Evolutionary conservation across 2,329 filamentous ascomycete species (phyloP), one percentile per base, ranked within the genome.

Genomic region (Leptographium lundbergii): DNA sequence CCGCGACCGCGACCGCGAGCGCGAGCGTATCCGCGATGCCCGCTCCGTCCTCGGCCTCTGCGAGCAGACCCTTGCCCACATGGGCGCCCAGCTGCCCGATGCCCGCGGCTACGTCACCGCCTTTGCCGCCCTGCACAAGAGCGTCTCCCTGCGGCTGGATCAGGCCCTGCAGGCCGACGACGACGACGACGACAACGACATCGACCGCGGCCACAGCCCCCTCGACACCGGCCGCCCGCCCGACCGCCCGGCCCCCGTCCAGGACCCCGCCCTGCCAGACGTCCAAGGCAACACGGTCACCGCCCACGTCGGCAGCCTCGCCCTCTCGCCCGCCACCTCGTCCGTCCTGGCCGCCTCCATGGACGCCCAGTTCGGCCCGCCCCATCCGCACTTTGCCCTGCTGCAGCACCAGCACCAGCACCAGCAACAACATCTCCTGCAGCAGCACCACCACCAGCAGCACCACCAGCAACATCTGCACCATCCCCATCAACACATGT

Each of bases 81-180:
- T 57, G 55, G 55, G 55, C 45, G 55, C n/a, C 11, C 55, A 57
- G 55, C 55, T 57, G 27, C 55, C 55, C 19, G 55, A 57, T 29
- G 55, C 55, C 27, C 55, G 55, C 27, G 39, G 39, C n/a, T 57
- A 57, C 25, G 55, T 57, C n/a, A 50, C 45, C 27, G 55, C 55
- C 10, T 57, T 57, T 25, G 55, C 24, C 14, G 55, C 42, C n/a
- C 55, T 57, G 9, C 55, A 57, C 45, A 57, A 48, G 42, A 57
- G 55, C 45, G 55, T 57, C 10, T 34, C 55, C 4, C 42, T 14
- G 1, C 47, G 45, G 6, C 45, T 57, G 6, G 55, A 57, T 22
- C 55, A 50, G 42, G 55, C 55, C 42, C 54, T 56, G 25, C 25
- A 24, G 25, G 55, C 27, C 7, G 51, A n/a, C 6, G 51, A 27